Conservation (phyloP, 2,329 filamentous ascomycete genomes). For the Thielaviopsis euricoi region DNA sequence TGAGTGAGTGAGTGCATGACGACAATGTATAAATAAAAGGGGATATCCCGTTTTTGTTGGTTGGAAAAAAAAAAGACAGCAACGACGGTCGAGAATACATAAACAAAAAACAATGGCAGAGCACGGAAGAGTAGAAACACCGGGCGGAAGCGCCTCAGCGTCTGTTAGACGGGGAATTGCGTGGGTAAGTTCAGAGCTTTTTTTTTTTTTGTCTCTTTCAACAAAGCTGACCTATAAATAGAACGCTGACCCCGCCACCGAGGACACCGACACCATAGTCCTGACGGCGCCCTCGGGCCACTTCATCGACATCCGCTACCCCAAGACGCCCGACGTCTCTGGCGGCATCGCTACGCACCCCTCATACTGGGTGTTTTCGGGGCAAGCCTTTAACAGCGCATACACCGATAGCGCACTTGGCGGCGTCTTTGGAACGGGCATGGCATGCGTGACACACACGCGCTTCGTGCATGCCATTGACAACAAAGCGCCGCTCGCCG, state of each 20-base stretch:
- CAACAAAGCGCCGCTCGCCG: slow-evolving; percentile 29
- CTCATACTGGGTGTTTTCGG: slow-evolving; percentile 7
- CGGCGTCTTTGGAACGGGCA: neutral
- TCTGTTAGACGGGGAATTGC: slow-evolving; percentile 7
- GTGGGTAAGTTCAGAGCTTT: slow-evolving; percentile 2
- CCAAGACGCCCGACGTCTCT: neutral
- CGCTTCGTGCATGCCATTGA: slow-evolving; percentile 42
- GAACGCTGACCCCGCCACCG: neutral
- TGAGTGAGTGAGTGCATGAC: too few species aligned
- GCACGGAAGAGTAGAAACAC: slow-evolving; percentile 1
- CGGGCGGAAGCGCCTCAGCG: neutral
- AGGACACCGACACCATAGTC: slow-evolving; percentile 32
- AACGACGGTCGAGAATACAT: neutral
- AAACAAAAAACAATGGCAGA: neutral
- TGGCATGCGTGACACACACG: slow-evolving; percentile 18
- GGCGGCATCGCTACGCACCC: neutral
- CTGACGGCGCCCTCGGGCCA: slow-evolving; percentile 39
- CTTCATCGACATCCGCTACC: slow-evolving; percentile 47
- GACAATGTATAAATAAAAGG: too few species aligned
- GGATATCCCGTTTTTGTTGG: too few species aligned
- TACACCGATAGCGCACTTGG: neutral
- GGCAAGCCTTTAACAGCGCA: neutral
- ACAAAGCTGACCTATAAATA: neutral
- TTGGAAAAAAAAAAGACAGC: too few species aligned
- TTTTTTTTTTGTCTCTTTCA: neutral